Base-by-base conservation (phyloP, 164 flowering plant genomes). In the Stephania japonica region DNA sequence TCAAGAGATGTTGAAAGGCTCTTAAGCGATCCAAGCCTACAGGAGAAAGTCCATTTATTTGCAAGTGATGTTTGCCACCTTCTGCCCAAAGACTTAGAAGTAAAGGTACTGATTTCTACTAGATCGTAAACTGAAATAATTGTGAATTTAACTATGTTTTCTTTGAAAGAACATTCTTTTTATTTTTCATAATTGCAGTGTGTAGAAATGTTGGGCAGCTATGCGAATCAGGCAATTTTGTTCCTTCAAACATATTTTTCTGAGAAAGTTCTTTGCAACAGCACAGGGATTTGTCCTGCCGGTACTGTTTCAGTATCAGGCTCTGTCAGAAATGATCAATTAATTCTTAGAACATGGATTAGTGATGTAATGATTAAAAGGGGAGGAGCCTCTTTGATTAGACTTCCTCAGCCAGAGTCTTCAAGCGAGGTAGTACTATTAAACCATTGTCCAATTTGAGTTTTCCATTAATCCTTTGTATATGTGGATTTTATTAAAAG, bases 221-320 rank as follows among this genome's bases (percentile, higher is more conserved):
- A 77, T 56, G 13, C 65, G 18, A 62, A 73, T 32, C 65, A 73
- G 38, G 72, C 79, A 21, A 65, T 77, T 73, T 64, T 24, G 42
- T 73, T 63, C 65, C 76, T 77, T 23, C 76, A 77, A 73, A 56
- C 19, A 19, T 77, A 73, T 69, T 77, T 77, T 38, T 19, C 70
- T 25, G 79, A 77, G 65, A 53, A 64, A 64, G 73, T 73, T 27
- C 66, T 77, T 21, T 77, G 79, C 73, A 63, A 69, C 23, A 69
- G 79, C 70, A 68, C 79, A 47, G 73, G 76, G 14, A 64, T 77
- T 53, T 77, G 79, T 72, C 69, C 65, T 38, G 44, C 69, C 23
- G 21, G 44, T 53, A 10, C 72, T 44, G 5, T 49, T 70, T 9
- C 44, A 26, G 5, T 63, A 16, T 38, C 43, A 72, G 47, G 67